Conservation (phyloP, 352 stramenopile species). For the Pythium monospermum region DNA sequence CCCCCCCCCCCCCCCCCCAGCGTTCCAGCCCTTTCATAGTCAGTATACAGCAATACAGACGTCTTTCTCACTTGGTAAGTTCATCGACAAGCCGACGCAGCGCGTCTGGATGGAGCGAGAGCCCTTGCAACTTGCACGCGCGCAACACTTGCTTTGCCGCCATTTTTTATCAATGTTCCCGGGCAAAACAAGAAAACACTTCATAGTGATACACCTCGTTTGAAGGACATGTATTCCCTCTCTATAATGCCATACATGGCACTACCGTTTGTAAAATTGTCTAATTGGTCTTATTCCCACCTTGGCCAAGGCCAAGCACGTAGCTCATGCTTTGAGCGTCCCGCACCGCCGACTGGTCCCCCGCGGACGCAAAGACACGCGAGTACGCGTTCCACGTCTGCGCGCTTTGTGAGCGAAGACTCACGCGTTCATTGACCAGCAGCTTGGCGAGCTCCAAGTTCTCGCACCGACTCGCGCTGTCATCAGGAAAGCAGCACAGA, state of each 20-base stretch:
- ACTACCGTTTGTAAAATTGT: neutral
- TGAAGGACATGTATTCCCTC: neutral
- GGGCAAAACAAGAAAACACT: neutral
- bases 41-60: neutral
- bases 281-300: conserved; percentile 74
- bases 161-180: conserved; percentile 25
- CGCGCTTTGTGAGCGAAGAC: conserved; percentile 64
- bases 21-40: neutral
- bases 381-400: conserved; percentile 80
- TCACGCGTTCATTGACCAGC: conserved; percentile 80
- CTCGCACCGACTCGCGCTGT: conserved; percentile 61
- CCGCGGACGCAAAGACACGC: conserved; percentile 57
- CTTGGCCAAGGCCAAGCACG: conserved; percentile 74
- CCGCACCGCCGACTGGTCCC: conserved; percentile 66
- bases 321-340: conserved; percentile 88
- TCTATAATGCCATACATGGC: conserved; percentile 6
- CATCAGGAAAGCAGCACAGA: neutral
- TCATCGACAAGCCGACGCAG: conserved; percentile 59
- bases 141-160: conserved; percentile 78
- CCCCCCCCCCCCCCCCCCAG: no score
- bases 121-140: conserved; percentile 78
- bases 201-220: conserved; percentile 7
- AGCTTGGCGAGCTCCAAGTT: conserved; percentile 68
- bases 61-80: conserved; percentile 39
- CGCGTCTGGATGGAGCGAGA: conserved; percentile 73